Conservation (phyloP, 1,284 basidiomycete species). For the Ceratobasidium sp. region DNA sequence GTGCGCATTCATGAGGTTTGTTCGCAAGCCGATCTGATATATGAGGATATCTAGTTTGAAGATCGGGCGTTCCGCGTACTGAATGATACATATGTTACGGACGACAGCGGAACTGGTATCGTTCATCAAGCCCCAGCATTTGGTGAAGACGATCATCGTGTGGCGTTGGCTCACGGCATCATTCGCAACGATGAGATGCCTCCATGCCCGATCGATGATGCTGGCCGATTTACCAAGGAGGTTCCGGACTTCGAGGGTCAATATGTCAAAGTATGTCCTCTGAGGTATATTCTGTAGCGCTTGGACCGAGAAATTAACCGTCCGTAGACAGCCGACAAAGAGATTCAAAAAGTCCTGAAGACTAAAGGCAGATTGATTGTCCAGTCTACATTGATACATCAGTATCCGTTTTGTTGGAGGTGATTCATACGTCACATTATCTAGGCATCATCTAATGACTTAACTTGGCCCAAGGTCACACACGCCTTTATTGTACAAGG, state of each 20-base stretch:
- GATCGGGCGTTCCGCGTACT: slow-evolving; percentile 92
- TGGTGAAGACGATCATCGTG: slow-evolving; percentile 98
- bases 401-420: slow-evolving; percentile 99
- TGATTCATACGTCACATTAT: slow-evolving; percentile 50
- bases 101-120: slow-evolving; percentile 94
- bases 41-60: slow-evolving; percentile 67
- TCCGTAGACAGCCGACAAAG: slow-evolving; percentile 88
- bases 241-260: slow-evolving; percentile 92
- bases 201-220: slow-evolving; percentile 94
- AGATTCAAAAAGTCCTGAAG: slow-evolving; percentile 92
- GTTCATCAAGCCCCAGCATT: slow-evolving; percentile 99
- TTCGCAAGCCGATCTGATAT: not conserved
- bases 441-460: not conserved
- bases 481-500: slow-evolving; percentile 96
- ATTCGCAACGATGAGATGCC: slow-evolving; percentile 88
- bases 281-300: not conserved
- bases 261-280: slow-evolving; percentile 84
- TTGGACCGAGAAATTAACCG: not conserved
- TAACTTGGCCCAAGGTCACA: slow-evolving; percentile 67
- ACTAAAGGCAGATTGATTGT: slow-evolving; percentile 87
- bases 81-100: slow-evolving; percentile 92
- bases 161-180: slow-evolving; percentile 85
- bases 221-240: slow-evolving; percentile 85
- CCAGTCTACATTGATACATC: slow-evolving; percentile 86
- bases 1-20: slow-evolving; percentile 51